Conservation (phyloP, 768 basidiomycete genomes). For the Trametes maxima region DNA sequence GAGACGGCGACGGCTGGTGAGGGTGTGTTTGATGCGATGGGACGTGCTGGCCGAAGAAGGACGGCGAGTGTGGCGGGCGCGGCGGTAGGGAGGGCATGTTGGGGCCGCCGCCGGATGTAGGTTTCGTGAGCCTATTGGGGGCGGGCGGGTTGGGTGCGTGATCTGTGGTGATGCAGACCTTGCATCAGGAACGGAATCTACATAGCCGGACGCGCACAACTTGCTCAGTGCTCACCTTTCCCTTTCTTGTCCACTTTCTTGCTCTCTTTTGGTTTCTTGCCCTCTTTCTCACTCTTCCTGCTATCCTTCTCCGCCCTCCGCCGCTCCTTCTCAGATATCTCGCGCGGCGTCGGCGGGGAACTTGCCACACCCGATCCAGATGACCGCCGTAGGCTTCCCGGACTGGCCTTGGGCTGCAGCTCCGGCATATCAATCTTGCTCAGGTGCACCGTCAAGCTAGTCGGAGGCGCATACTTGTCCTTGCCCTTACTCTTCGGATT, state of each 20-base stretch:
- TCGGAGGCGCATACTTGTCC: slow-evolving; percentile 61
- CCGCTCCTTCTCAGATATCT: slow-evolving; percentile 26
- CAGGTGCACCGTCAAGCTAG: slow-evolving; percentile 68
- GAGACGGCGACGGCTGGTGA: slow-evolving; percentile 44
- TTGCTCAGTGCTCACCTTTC: slow-evolving; percentile 9
- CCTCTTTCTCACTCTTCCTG: slow-evolving; percentile 35
- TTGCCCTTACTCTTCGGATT: slow-evolving; percentile 42
- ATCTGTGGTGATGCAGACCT: background rate
- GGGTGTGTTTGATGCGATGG: slow-evolving; percentile 39
- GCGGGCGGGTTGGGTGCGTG: background rate
- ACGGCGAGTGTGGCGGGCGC: slow-evolving; percentile 1
- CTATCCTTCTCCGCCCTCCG: slow-evolving; percentile 43
- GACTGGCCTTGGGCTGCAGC: slow-evolving; percentile 53
- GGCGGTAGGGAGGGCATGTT: background rate
- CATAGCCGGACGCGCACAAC: background rate
- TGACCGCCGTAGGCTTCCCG: slow-evolving; percentile 6
- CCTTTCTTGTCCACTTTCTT: slow-evolving; percentile 29
- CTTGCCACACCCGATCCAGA: slow-evolving; percentile 24
- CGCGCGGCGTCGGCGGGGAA: background rate
- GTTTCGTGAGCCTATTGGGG: slow-evolving; percentile 10
- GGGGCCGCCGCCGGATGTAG: background rate
- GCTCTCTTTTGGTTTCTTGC: slow-evolving; percentile 34
- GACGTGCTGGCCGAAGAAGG: slow-evolving; percentile 25
- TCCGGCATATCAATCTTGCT: slow-evolving; percentile 91
- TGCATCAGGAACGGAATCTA: background rate